phyloP scores from a whole-genome alignment of 164 flowering plant genomes.

The Brasenia schreberi region DNA sequence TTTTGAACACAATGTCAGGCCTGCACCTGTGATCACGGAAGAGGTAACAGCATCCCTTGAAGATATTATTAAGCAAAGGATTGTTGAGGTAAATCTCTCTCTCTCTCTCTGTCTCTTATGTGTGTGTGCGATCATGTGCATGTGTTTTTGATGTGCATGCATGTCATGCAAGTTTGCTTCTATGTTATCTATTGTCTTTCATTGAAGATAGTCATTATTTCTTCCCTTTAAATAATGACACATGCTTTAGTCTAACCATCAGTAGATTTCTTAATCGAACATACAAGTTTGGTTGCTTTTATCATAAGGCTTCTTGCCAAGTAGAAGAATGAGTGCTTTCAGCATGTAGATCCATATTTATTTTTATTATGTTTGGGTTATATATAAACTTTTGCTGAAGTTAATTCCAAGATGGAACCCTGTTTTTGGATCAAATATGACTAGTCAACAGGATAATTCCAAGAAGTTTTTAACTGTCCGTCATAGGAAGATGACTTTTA shows the following conservation, averaged over 20 bases:
- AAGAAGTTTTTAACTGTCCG: too few species aligned
- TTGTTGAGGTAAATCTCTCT: conserved; percentile 45
- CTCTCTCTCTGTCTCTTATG: not conserved
- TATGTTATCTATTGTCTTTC: not conserved
- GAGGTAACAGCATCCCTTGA: conserved; percentile 75
- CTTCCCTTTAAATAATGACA: not conserved
- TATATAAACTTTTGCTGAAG: too few species aligned
- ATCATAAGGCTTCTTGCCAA: too few species aligned
- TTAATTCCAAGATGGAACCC: too few species aligned
- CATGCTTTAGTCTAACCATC: not conserved
- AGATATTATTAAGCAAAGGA: conserved; percentile 60
- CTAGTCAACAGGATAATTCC: too few species aligned
- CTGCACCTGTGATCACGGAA: conserved; percentile 82
- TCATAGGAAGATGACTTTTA: too few species aligned
- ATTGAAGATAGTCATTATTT: not conserved
- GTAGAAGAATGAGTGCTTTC: too few species aligned
- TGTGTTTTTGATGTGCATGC: not conserved
- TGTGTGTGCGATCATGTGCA: not conserved
- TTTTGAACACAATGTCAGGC: conserved; percentile 86
- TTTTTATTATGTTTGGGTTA: too few species aligned
- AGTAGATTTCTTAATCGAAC: not conserved
- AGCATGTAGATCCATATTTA: too few species aligned
- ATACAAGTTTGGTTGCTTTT: too few species aligned
- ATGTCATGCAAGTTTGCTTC: not conserved
- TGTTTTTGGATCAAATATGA: too few species aligned